Conservation (phyloP, 1,284 basidiomycete species). For the Leccinum pachyderme region DNA sequence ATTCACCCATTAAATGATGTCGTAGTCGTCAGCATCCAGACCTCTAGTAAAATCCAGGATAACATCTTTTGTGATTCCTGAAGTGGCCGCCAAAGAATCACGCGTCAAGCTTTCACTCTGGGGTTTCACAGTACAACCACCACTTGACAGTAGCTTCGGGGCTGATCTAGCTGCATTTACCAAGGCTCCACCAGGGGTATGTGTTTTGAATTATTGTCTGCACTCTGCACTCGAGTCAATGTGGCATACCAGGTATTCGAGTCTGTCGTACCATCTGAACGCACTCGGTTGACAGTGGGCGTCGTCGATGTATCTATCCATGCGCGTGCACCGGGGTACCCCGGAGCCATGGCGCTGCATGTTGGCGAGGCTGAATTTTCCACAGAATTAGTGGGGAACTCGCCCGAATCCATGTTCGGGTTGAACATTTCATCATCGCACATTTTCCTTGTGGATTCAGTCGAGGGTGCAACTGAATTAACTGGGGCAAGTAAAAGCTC, state of each 20-base stretch:
- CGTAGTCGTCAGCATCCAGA: slow-evolving; percentile 44
- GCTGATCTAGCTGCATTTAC: slow-evolving; percentile 64
- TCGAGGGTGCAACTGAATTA: slow-evolving; percentile 35
- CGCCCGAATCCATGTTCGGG: slow-evolving; percentile 53
- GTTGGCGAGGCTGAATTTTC: slow-evolving; percentile 65
- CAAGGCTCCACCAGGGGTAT: slow-evolving; percentile 86
- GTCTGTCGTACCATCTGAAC: slow-evolving; percentile 87
- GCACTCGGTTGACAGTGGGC: slow-evolving; percentile 68
- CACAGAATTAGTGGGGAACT: slow-evolving; percentile 71
- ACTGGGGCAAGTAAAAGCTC: slow-evolving; percentile 6
- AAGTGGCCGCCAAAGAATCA: slow-evolving; percentile 78
- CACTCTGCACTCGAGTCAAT: neutral
- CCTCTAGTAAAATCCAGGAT: slow-evolving; percentile 67
- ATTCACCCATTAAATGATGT: slow-evolving; percentile 2
- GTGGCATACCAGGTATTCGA: slow-evolving; percentile 72
- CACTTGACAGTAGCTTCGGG: slow-evolving; percentile 65
- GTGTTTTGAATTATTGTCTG: slow-evolving; percentile 27
- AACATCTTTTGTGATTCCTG: slow-evolving; percentile 62
- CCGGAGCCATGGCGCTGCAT: slow-evolving; percentile 66
- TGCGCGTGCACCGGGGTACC: slow-evolving; percentile 54
- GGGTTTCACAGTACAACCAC: slow-evolving; percentile 64
- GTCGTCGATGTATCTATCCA: slow-evolving; percentile 72
- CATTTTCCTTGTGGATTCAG: slow-evolving; percentile 67
- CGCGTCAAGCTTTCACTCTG: slow-evolving; percentile 63
- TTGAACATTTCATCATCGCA: slow-evolving; percentile 47